phyloP scores from a whole-genome alignment of 441 rosid species.

The Dalechampia spathulata region DNA sequence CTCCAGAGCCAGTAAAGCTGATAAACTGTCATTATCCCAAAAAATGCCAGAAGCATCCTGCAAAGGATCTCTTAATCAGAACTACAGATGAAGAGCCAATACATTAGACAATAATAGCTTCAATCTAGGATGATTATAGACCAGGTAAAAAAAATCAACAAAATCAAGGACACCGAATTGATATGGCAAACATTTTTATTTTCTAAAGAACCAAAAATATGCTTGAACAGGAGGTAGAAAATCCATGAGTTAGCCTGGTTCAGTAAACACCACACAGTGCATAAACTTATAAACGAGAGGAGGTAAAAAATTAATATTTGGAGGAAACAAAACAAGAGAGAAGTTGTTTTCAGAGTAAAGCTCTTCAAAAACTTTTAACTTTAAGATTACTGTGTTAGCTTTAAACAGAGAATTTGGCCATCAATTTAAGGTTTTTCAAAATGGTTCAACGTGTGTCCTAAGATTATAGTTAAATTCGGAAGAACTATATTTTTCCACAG shows the following conservation, averaged over 20 bases:
- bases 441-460: too few species aligned
- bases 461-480: background rate
- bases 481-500: background rate
- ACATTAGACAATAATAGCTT: background rate
- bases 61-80: conserved; percentile 16
- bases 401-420: background rate
- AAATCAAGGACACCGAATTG: background rate
- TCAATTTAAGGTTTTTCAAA: too few species aligned
- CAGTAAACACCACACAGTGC: background rate
- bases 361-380: background rate
- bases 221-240: background rate
- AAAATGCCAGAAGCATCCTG: conserved; percentile 99
- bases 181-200: background rate
- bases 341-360: background rate
- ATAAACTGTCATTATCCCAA: conserved; percentile 99
- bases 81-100: background rate
- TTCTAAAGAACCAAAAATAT: background rate
- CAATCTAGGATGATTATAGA: background rate
- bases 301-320: background rate
- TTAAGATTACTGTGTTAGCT: background rate
- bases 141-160: too few species aligned
- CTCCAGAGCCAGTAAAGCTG: conserved; percentile 86
- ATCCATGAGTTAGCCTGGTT: background rate
- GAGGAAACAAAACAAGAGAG: background rate
- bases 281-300: background rate